Evolutionary conservation across 179 eudicot species (phyloP).

Genomic region (Dionaea muscipula): DNA sequence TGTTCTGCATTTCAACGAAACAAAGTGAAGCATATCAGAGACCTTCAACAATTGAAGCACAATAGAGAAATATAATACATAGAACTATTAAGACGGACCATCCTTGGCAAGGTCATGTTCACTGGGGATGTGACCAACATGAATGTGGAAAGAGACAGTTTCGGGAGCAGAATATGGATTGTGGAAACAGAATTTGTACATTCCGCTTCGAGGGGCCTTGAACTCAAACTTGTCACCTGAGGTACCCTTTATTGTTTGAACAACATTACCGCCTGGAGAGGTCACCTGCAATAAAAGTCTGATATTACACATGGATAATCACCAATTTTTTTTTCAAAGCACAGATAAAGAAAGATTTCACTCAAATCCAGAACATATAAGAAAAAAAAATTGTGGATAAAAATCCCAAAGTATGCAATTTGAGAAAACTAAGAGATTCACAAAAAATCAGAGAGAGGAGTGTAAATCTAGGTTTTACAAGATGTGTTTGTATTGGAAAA

Average conservation of each 20-base stretch:
- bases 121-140: conserved; percentile 81
- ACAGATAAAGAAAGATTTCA: too few relatives aligned
- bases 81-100: conserved; percentile 43
- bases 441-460: too few relatives aligned
- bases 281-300: conserved; percentile 45
- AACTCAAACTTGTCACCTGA: conserved; percentile 84
- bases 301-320: conserved; percentile 1
- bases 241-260: conserved; percentile 65
- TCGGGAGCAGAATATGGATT: conserved; percentile 71
- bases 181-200: conserved; percentile 88
- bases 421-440: too few relatives aligned
- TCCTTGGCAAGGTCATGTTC: conserved; percentile 90
- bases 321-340: too few relatives aligned
- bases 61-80: neutral
- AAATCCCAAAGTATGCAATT: too few relatives aligned
- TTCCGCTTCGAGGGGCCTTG: conserved; percentile 79
- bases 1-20: conserved; percentile 43
- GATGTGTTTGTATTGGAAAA: too few relatives aligned
- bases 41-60: neutral
- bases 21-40: neutral
- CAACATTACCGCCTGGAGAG: conserved; percentile 49
- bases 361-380: too few relatives aligned
- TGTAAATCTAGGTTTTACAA: too few relatives aligned
- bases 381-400: too few relatives aligned
- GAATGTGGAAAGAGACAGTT: conserved; percentile 83